Percentiles rank a stretch among this genome's conserved stretches.
Conservation (phyloP, 2,329 filamentous ascomycete species). For the Colletotrichum sp. region DNA sequence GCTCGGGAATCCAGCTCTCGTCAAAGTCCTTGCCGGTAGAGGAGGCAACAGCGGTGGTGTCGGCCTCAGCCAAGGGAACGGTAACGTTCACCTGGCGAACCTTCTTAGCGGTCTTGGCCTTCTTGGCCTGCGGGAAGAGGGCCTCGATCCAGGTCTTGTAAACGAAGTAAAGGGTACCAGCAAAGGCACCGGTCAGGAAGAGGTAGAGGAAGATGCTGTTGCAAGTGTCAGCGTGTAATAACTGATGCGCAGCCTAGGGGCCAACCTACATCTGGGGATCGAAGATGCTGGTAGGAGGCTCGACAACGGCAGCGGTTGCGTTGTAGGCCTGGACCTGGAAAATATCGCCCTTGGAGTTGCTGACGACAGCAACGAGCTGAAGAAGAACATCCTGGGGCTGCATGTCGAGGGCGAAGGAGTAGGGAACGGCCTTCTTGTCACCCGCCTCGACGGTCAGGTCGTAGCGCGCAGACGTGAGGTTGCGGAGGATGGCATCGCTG, state of each 20-base stretch:
- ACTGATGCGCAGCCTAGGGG: neutral
- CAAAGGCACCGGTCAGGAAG: slow-evolving; percentile 81
- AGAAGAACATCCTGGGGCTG: slow-evolving; percentile 88
- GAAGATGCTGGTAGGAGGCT: slow-evolving; percentile 88
- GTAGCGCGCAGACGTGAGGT: slow-evolving; percentile 82
- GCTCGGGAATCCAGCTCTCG: slow-evolving; percentile 90
- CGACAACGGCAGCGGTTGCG: slow-evolving; percentile 83
- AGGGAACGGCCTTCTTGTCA: slow-evolving; percentile 77
- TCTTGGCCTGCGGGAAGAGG: slow-evolving; percentile 91
- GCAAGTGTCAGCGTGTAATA: slow-evolving; percentile 52
- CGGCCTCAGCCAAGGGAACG: slow-evolving; percentile 70
- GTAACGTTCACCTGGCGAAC: slow-evolving; percentile 71
- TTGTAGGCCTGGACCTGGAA: slow-evolving; percentile 84
- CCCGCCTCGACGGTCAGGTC: slow-evolving; percentile 76
- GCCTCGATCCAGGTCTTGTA: slow-evolving; percentile 98
- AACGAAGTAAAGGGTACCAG: slow-evolving; percentile 88
- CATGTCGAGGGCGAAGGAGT: slow-evolving; percentile 88
- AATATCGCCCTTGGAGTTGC: slow-evolving; percentile 68
- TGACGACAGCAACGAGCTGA: slow-evolving; percentile 77
- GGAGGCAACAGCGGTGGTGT: slow-evolving; percentile 72
- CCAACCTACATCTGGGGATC: slow-evolving; percentile 89
- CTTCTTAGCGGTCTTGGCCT: slow-evolving; percentile 63
- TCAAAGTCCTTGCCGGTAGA: slow-evolving; percentile 79
- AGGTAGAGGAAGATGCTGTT: slow-evolving; percentile 95
- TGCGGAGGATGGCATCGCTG: slow-evolving; percentile 72